phyloP scores from a whole-genome alignment of 2,329 filamentous ascomycete genomes.

The Aspergillus ochraceus region DNA sequence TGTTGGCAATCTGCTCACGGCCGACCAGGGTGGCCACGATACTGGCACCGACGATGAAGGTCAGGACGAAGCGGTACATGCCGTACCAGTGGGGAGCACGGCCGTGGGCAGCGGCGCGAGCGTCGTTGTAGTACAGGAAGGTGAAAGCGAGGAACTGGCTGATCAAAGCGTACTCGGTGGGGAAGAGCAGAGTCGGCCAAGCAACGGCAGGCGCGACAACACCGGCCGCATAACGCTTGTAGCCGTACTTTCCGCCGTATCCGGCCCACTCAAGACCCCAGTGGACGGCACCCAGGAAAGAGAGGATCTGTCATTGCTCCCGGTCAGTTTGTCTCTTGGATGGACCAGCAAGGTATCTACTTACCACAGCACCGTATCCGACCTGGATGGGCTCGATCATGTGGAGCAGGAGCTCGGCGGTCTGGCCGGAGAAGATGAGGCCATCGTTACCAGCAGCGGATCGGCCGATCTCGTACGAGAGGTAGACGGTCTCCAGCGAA shows the following conservation, averaged over 20 bases:
- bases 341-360: conserved; percentile 30
- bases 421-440: conserved; percentile 67
- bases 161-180: conserved; percentile 80
- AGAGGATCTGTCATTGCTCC: conserved; percentile 65
- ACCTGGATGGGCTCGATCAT: conserved; percentile 84
- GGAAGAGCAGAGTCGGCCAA: conserved; percentile 86
- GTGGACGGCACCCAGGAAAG: conserved; percentile 89
- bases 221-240: conserved; percentile 79
- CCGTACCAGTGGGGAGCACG: conserved; percentile 85
- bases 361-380: conserved; percentile 81
- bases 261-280: conserved; percentile 87
- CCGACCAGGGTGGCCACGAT: conserved; percentile 81
- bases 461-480: conserved; percentile 80
- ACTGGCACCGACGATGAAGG: conserved; percentile 79
- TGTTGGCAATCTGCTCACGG: conserved; percentile 68
- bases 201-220: conserved; percentile 76
- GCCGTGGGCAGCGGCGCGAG: conserved; percentile 68
- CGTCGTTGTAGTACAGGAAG: conserved; percentile 81
- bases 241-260: conserved; percentile 66
- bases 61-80: conserved; percentile 88
- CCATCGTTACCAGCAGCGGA: conserved; percentile 60
- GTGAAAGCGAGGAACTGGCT: conserved; percentile 83
- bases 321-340: conserved; percentile 3
- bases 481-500: conserved; percentile 76
- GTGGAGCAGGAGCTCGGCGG: conserved; percentile 69